Conservation (phyloP, 805 yeast genomes). For the Wickerhamiella sorbophila region DNA sequence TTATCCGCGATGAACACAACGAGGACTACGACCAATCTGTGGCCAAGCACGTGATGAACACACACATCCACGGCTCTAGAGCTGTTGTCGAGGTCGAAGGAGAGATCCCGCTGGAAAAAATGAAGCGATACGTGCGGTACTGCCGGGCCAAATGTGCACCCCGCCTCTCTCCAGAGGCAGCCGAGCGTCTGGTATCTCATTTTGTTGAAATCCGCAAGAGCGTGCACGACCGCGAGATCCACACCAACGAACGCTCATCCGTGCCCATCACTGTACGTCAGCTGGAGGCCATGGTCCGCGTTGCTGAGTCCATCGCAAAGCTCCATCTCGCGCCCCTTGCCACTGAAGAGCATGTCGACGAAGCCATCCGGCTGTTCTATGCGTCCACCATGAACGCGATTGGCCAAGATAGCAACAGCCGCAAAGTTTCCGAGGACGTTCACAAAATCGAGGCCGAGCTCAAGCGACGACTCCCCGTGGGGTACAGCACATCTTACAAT, state of each 20-base stretch:
- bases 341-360: constrained; percentile 79
- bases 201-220: constrained; percentile 81
- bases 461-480: constrained; percentile 83
- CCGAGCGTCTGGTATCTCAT: constrained; percentile 80
- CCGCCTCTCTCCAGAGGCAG: constrained; percentile 71
- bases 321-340: constrained; percentile 72
- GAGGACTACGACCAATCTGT: constrained; percentile 72
- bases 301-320: constrained; percentile 87
- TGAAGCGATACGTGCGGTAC: constrained; percentile 86
- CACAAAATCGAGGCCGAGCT: constrained; percentile 69
- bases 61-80: constrained; percentile 68
- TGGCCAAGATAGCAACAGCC: constrained; percentile 36
- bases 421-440: constrained; percentile 43
- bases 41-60: constrained; percentile 88
- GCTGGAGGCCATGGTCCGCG: constrained; percentile 91
- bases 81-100: constrained; percentile 44
- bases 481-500: constrained; percentile 84
- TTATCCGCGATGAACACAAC: constrained; percentile 90
- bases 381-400: constrained; percentile 98
- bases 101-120: constrained; percentile 76
- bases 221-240: constrained; percentile 65
- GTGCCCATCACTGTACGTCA: constrained; percentile 97
- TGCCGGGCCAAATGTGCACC: constrained; percentile 90
- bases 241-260: constrained; percentile 76
- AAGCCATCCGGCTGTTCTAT: constrained; percentile 83